Percentiles rank a stretch among this genome's conserved stretches.
Evolutionary conservation across 2,329 filamentous ascomycete species (phyloP).

Genomic region (Botrytis hyacinthi): DNA sequence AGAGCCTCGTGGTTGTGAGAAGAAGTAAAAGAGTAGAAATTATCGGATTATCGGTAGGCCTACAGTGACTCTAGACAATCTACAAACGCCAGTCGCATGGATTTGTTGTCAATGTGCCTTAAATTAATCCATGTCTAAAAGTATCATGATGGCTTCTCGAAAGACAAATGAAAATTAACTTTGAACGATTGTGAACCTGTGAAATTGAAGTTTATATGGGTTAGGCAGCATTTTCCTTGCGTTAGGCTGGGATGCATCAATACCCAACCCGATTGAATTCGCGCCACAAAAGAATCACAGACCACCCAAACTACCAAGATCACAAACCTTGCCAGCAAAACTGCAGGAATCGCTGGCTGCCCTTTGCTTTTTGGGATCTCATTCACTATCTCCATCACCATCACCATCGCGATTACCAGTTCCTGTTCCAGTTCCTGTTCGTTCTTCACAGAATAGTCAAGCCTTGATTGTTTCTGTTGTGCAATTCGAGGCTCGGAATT

Average conservation of each 20-base stretch:
- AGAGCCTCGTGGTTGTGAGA: conserved; percentile 4
- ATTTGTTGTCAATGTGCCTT: conserved; percentile 23
- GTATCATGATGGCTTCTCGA: conserved; percentile 25
- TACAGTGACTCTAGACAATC: not conserved
- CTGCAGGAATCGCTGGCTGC: conserved; percentile 31
- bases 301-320: conserved; percentile 8
- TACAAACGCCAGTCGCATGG: conserved; percentile 29
- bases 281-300: conserved; percentile 23
- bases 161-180: conserved; percentile 12
- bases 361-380: conserved; percentile 21
- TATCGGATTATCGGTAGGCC: conserved; percentile 2
- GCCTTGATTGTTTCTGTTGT: conserved; percentile 6
- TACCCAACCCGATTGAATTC: conserved; percentile 43
- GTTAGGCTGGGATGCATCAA: conserved; percentile 45
- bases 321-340: conserved; percentile 18
- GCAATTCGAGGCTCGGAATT: not conserved
- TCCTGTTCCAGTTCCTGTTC: not conserved
- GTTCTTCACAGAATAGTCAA: not conserved
- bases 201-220: conserved; percentile 10
- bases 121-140: conserved; percentile 15
- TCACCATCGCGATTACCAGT: not conserved
- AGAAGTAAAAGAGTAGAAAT: conserved; percentile 8
- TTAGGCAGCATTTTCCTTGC: conserved; percentile 17
- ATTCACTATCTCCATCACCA: not conserved
- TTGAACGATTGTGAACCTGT: conserved; percentile 16